phyloP scores from a whole-genome alignment of 2,329 filamentous ascomycete species.

The Venturia nashicola region DNA sequence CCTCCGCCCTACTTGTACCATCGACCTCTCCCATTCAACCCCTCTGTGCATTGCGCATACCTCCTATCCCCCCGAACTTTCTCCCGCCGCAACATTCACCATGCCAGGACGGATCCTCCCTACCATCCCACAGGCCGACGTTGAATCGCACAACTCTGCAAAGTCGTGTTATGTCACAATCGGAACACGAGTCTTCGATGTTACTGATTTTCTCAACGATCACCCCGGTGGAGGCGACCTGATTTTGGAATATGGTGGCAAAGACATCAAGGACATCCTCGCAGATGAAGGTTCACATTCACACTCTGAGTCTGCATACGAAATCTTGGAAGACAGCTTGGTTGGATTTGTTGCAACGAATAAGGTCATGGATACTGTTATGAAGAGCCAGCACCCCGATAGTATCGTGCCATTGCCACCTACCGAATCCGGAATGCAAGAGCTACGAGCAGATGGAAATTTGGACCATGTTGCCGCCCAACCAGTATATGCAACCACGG shows the following conservation, averaged over 20 bases:
- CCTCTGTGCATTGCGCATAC: background rate
- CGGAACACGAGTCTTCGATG: constrained; percentile 83
- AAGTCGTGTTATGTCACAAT: constrained; percentile 90
- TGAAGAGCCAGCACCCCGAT: constrained; percentile 34
- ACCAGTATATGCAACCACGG: constrained; percentile 51
- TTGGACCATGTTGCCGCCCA: constrained; percentile 21
- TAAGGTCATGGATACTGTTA: constrained; percentile 38
- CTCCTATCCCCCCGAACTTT: background rate
- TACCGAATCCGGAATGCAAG: constrained; percentile 33
- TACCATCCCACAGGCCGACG: constrained; percentile 67
- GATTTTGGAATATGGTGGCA: constrained; percentile 79
- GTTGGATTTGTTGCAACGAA: constrained; percentile 66
- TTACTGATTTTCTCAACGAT: constrained; percentile 79
- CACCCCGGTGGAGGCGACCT: constrained; percentile 86
- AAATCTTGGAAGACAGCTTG: constrained; percentile 77
- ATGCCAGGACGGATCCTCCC: constrained; percentile 39
- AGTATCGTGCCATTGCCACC: constrained; percentile 42
- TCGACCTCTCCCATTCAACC: background rate
- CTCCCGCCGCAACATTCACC: background rate
- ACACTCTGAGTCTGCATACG: constrained; percentile 90
- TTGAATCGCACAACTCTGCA: constrained; percentile 64
- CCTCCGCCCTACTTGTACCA: background rate
- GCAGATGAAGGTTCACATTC: constrained; percentile 70
- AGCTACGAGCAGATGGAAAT: constrained; percentile 39
- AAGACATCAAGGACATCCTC: constrained; percentile 73